phyloP scores from a whole-genome alignment of 2,329 filamentous ascomycete genomes.

The Rosellinia necatrix region DNA sequence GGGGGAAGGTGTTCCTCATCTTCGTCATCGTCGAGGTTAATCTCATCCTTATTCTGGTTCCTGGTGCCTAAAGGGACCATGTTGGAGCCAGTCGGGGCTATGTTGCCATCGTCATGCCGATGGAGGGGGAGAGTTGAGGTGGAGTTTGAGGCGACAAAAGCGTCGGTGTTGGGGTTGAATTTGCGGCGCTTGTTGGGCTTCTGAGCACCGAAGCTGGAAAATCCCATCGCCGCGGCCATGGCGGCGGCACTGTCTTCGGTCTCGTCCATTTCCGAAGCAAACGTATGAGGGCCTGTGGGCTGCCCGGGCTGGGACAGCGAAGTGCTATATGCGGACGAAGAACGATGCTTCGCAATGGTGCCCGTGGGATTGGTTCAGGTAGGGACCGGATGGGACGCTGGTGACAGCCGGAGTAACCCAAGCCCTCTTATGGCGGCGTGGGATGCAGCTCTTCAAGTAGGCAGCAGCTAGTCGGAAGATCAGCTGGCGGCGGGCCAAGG shows the following conservation, averaged over 20 bases:
- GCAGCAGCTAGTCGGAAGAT: not conserved
- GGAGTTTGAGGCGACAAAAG: slow-evolving; percentile 36
- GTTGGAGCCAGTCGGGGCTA: slow-evolving; percentile 41
- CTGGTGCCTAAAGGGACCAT: slow-evolving; percentile 46
- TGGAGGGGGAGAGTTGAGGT: slow-evolving; percentile 29
- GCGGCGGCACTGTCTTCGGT: slow-evolving; percentile 50
- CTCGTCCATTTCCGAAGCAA: slow-evolving; percentile 30
- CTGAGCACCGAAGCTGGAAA: slow-evolving; percentile 69
- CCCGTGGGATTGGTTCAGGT: not conserved
- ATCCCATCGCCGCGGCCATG: slow-evolving; percentile 73
- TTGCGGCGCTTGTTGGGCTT: slow-evolving; percentile 67
- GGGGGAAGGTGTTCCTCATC: slow-evolving; percentile 24
- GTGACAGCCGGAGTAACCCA: slow-evolving; percentile 5
- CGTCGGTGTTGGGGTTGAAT: slow-evolving; percentile 59
- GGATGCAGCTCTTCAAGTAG: not conserved
- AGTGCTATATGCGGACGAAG: not conserved
- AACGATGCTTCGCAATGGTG: not conserved
- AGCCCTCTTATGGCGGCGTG: not conserved
- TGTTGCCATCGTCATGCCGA: slow-evolving; percentile 17
- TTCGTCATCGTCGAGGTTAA: slow-evolving; percentile 47
- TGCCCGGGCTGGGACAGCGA: not conserved
- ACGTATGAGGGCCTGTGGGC: not conserved
- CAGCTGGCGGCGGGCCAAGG: not conserved
- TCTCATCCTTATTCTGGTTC: slow-evolving; percentile 50
- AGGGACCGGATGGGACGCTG: slow-evolving; percentile 3